Evolutionary conservation across 2,329 filamentous ascomycete genomes (phyloP), one percentile per base, ranked within the genome.

Genomic region (Cordyceps fumosorosea): DNA sequence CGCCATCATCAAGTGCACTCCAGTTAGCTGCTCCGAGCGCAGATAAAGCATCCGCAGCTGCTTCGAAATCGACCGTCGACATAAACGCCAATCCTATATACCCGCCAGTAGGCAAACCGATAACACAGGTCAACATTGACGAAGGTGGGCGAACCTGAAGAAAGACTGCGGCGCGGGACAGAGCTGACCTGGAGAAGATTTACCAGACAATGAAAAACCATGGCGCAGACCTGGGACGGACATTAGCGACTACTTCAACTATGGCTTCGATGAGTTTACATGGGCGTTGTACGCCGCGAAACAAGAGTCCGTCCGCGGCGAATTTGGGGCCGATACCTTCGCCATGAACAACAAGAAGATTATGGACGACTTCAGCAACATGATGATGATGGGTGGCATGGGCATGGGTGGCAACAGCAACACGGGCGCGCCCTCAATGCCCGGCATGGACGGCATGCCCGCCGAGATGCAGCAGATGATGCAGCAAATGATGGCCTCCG

Each of bases 231-330:
- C 95, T 0, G 95, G 95, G 53, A 93, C 93, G 12, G 95, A 99
- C 70, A 86, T 96, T 60, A 95, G 90, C 64, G 95, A 99, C 74
- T 98, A 96, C 77, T 98, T 98, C 84, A 98, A 98, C 79, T 98
- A 98, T 76, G 93, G 93, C 63, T 98, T 98, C 72, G 93, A 98
- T 76, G 93, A 98, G 75, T 98, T 97, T 75, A 96, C 93, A 1
- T 99, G 95, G 95, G 90, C 93, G 6, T 84, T 93, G 60, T 99
- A 99, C 74, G 92, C 93, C 37, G 81, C 91, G 64, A 96, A 96
- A 71, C 95, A 98, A 74, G 87, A 95, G 67, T 81, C 80, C 26
- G 81, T 97, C 69, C 85, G 89, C 20, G 85, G 85, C 66, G 90
- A 93, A 68, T 91, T 91, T 67, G 85, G 84, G 62, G 85, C 89